Evolutionary conservation across 306 rosid species (phyloP), one percentile per base, ranked within the genome.

Genomic region (Gastrolobium bilobum): DNA sequence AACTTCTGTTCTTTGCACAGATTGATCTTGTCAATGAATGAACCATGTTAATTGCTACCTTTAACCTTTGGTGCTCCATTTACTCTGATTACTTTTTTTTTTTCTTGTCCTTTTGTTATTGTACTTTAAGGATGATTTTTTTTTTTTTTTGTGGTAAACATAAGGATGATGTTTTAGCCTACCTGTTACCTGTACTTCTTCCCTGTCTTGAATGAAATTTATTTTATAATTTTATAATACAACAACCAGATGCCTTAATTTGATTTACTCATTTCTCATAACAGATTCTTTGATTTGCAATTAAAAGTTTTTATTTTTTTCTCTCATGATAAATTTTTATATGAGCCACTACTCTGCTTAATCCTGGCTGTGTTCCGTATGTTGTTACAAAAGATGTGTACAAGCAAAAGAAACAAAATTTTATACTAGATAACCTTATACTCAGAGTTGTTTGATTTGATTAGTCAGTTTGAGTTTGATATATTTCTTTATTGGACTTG

Each of bases 1-100:
- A 31, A 37, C 50, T 52, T 34, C 4, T 59, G n/a, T 68, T 59
- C 11, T 13, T 59, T 69, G 47, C 68, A 7, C 34, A 43, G 64
- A 33, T 47, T 54, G 33, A 34, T 52, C 59, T 76, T 76, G 38
- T 62, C 30, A 31, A 50, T 78, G 64, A 56, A 51, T 30, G 65
- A 71, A 70, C 62, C 10, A 7, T 76, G 37, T 26, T 48, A 76
- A 68, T 48, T 61, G 7, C 62, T 44, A 56, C 29, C 29, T 40
- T 37, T 73, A 0, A 2, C 39, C 68, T 73, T 13, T 61, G 50
- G 29, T 72, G 3, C 43, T 2, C 14, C 11, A 31, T 46, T 57
- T 30, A 3, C 8, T n/a, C 33, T 13, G 51, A 37, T 68, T 37
- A 33, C 2, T 7, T 29, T 51, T 4, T 7, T 42, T 3, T 54